Conservation (phyloP, 1,284 basidiomycete genomes). For the Ganoderma resinaceum region DNA sequence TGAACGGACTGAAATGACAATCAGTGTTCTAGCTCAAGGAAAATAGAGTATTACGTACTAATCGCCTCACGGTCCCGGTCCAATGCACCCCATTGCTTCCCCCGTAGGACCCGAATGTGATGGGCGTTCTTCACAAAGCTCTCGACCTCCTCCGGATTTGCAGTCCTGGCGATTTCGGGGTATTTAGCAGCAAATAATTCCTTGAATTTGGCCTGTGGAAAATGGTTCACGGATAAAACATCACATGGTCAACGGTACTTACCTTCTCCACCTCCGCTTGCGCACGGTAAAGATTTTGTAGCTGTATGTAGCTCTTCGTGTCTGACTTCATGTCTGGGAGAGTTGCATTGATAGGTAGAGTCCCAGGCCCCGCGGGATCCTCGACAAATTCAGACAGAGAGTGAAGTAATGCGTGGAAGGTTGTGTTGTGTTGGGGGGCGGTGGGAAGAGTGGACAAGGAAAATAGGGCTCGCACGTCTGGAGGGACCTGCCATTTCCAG, state of each 20-base stretch:
- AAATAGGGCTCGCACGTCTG: conserved; percentile 72
- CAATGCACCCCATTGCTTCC: conserved; percentile 68
- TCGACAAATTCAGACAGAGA: conserved; percentile 71
- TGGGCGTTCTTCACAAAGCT: conserved; percentile 93
- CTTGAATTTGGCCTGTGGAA: conserved; percentile 35
- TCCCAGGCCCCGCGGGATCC: conserved; percentile 41
- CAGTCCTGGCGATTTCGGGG: conserved; percentile 39
- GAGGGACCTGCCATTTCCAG: conserved; percentile 60
- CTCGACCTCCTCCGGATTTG: conserved; percentile 69
- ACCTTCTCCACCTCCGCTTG: conserved; percentile 76
- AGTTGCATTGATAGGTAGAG: conserved; percentile 63
- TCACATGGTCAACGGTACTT: neutral
- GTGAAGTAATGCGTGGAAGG: conserved; percentile 89
- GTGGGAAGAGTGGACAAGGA: conserved; percentile 43
- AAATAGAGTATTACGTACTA: conserved; percentile 52
- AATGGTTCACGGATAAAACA: neutral
- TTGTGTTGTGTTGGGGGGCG: conserved; percentile 44
- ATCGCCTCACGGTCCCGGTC: conserved; percentile 61
- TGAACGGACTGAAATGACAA: conserved; percentile 25
- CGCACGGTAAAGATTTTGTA: conserved; percentile 81
- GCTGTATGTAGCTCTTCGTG: conserved; percentile 81
- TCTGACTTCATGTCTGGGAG: conserved; percentile 98
- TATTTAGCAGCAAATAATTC: conserved; percentile 31
- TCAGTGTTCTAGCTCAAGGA: neutral
- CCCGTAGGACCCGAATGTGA: conserved; percentile 80